Percentiles rank a stretch among this genome's conserved stretches.
These are phyloP conservation scores for Meyerozyma athensensis DNA, from an alignment of 1,139 yeast species.

Conservation along the genomic window DNA sequence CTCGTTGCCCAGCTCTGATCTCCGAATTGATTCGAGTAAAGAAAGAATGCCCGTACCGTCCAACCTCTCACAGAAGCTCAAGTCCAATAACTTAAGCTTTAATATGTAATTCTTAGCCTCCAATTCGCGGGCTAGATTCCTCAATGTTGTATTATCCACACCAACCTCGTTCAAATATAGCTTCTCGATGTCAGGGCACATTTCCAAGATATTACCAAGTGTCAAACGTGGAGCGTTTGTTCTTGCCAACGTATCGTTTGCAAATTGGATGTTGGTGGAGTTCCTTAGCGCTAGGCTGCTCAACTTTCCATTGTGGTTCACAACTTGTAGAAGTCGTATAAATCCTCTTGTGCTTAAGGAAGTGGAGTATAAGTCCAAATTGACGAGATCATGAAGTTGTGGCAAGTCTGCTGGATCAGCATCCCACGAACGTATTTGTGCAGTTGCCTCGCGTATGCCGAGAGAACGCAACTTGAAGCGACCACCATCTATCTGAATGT, in stretches of 20 bases:
- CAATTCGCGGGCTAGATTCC: neutral
- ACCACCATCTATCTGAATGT: neutral
- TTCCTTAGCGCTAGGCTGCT: conserved; percentile 1
- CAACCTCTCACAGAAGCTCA: conserved; percentile 2
- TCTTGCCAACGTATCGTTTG: neutral
- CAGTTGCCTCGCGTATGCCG: conserved; percentile 1
- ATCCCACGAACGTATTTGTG: conserved; percentile 1
- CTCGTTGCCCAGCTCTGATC: neutral
- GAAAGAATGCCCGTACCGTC: conserved; percentile 1
- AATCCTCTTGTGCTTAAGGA: conserved; percentile 1
- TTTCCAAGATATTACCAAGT: neutral
- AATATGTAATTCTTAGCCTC: neutral
- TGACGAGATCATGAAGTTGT: neutral
- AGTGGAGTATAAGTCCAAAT: neutral
- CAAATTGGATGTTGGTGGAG: neutral
- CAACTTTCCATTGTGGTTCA: neutral
- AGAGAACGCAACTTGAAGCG: neutral
- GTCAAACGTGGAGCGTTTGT: neutral
- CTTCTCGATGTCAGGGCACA: neutral
- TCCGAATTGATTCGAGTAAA: neutral
- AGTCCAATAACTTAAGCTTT: neutral
- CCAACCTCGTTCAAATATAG: conserved; percentile 1
- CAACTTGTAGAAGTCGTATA: conserved; percentile 1
- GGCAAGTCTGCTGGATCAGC: neutral
- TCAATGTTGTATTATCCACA: neutral